Evolutionary conservation across 2,329 filamentous ascomycete species (phyloP).

Genomic region (Pestalotiopsis sp.): DNA sequence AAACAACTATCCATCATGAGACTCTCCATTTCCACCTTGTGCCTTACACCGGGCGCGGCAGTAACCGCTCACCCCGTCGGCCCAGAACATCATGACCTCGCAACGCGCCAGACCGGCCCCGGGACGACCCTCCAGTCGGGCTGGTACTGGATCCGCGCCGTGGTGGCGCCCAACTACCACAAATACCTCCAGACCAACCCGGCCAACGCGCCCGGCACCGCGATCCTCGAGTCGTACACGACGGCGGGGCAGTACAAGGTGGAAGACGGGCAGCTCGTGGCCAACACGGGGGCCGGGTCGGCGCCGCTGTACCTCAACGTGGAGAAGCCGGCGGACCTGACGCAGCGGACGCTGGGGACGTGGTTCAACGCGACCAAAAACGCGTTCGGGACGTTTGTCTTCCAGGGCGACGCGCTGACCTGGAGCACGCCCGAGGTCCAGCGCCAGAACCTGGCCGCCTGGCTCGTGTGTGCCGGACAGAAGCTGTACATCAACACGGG

Average conservation of each 20-base stretch:
- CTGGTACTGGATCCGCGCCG: constrained; percentile 61
- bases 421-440: constrained; percentile 52
- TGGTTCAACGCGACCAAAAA: constrained; percentile 54
- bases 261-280: constrained; percentile 56
- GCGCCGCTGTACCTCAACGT: constrained; percentile 49
- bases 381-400: constrained; percentile 58
- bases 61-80: background rate
- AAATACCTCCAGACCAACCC: constrained; percentile 54
- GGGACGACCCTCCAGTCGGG: constrained; percentile 46
- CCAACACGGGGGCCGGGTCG: constrained; percentile 42
- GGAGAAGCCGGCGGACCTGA: constrained; percentile 45
- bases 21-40: background rate
- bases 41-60: background rate
- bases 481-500: constrained; percentile 60
- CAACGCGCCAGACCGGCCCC: background rate
- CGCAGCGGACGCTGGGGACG: constrained; percentile 50
- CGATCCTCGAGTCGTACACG: constrained; percentile 52
- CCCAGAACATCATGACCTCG: background rate
- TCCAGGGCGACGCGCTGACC: constrained; percentile 59
- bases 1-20: too few species aligned
- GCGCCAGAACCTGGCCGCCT: constrained; percentile 58
- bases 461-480: constrained; percentile 59
- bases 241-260: constrained; percentile 63
- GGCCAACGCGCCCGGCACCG: constrained; percentile 44
- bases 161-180: constrained; percentile 59